These are phyloP conservation scores for Helianthus annuus DNA, from an alignment of 129 eudicot genomes.

Conservation along the genomic window HanXRQr2.0-SUNRISE NC_035433.2:6903221-6903720, in stretches of 20 bases:
- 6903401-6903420: background rate
- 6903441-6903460: background rate
- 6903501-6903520: constrained; percentile 34
- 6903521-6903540: constrained; percentile 19
- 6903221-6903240: no score
- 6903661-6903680: background rate
- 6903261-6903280: no score
- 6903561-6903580: constrained; percentile 22
- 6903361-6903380: background rate
- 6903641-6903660: constrained; percentile 4
- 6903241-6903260: no score
- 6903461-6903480: background rate
- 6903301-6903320: no score
- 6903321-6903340: background rate
- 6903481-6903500: constrained; percentile 24
- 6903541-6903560: constrained; percentile 29
- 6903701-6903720: constrained; percentile 23
- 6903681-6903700: constrained; percentile 15
- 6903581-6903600: constrained; percentile 35
- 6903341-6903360: background rate
- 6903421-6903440: background rate
- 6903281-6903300: no score
- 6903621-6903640: constrained; percentile 17
- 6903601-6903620: constrained; percentile 32
- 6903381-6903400: no score